A percentile compares a stretch with the other conserved stretches of the same genome.
These are phyloP conservation scores for Diaporthe amygdali DNA, from an alignment of 2,329 filamentous ascomycete species.

Conservation along the genomic window DNA sequence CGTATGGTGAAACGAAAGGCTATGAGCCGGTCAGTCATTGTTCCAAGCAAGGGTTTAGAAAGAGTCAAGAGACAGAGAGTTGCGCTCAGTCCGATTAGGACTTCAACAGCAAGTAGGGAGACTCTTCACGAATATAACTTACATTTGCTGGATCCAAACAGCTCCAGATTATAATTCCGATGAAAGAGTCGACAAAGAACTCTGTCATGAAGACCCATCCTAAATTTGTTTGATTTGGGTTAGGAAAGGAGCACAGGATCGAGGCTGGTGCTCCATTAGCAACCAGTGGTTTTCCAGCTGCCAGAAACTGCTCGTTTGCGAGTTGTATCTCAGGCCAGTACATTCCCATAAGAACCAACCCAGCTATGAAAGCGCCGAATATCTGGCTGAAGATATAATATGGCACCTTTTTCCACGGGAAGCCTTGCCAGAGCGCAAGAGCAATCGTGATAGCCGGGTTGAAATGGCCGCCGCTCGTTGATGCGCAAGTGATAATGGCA, in stretches of 20 bases:
- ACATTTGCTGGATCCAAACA: slow-evolving; percentile 60
- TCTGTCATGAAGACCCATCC: slow-evolving; percentile 64
- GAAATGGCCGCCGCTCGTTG: slow-evolving; percentile 60
- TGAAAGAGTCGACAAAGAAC: slow-evolving; percentile 63
- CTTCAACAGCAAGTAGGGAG: neutral
- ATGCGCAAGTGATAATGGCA: slow-evolving; percentile 61
- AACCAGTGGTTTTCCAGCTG: slow-evolving; percentile 37
- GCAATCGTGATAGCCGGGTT: slow-evolving; percentile 56
- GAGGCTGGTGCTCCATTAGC: slow-evolving; percentile 55
- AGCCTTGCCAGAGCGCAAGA: slow-evolving; percentile 59
- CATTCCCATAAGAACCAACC: slow-evolving; percentile 58
- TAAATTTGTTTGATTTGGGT: slow-evolving; percentile 53
- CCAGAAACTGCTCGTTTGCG: slow-evolving; percentile 40
- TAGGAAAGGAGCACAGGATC: slow-evolving; percentile 60
- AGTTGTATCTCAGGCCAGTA: slow-evolving; percentile 55
- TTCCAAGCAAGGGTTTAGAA: neutral
- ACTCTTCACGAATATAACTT: neutral
- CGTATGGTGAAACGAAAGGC: slow-evolving; percentile 55
- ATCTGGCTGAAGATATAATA: slow-evolving; percentile 62
- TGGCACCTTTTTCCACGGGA: slow-evolving; percentile 63
- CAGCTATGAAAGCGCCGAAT: slow-evolving; percentile 61
- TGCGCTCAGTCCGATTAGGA: too few species aligned
- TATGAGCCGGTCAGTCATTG: neutral
- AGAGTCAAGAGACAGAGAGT: neutral
- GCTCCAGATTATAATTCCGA: slow-evolving; percentile 63